These are phyloP conservation scores for Kurtzmaniella quercitrusa DNA, from an alignment of 1,139 yeast genomes.

Conservation along the genomic window DNA sequence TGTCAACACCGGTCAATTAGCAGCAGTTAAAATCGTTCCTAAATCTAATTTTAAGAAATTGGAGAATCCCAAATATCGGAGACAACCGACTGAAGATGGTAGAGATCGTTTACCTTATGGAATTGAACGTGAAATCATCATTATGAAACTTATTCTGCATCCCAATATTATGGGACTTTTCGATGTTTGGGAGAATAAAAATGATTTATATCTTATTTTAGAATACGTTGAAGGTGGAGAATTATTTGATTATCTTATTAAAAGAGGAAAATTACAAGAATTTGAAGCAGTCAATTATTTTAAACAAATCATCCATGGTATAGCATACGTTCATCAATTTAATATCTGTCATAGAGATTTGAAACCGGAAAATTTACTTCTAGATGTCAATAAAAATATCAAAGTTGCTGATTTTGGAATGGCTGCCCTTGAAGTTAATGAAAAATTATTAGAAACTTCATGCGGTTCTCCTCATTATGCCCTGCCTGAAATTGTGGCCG, in stretches of 20 bases:
- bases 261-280: conserved; percentile 84
- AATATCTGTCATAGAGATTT: conserved; percentile 94
- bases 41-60: conserved; percentile 62
- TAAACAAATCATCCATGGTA: conserved; percentile 88
- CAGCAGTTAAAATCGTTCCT: conserved; percentile 96
- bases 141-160: conserved; percentile 86
- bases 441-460: conserved; percentile 81
- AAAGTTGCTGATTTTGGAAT: conserved; percentile 98
- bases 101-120: conserved; percentile 80
- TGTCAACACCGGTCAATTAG: conserved; percentile 76
- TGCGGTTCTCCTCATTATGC: conserved; percentile 99
- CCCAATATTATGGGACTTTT: conserved; percentile 93
- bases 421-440: conserved; percentile 96
- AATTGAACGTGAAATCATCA: conserved; percentile 92
- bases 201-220: conserved; percentile 82
- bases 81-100: conserved; percentile 35
- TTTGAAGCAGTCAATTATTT: conserved; percentile 86
- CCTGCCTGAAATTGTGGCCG: conserved; percentile 95
- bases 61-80: conserved; percentile 45
- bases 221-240: conserved; percentile 99
- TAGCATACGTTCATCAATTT: conserved; percentile 87
- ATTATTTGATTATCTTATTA: conserved; percentile 84
- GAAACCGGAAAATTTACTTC: conserved; percentile 87
- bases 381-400: conserved; percentile 83
- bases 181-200: conserved; percentile 98